phyloP scores from a whole-genome alignment of 2,329 filamentous ascomycete species.

The Immersiporthe knoxdaviesiana region DNA sequence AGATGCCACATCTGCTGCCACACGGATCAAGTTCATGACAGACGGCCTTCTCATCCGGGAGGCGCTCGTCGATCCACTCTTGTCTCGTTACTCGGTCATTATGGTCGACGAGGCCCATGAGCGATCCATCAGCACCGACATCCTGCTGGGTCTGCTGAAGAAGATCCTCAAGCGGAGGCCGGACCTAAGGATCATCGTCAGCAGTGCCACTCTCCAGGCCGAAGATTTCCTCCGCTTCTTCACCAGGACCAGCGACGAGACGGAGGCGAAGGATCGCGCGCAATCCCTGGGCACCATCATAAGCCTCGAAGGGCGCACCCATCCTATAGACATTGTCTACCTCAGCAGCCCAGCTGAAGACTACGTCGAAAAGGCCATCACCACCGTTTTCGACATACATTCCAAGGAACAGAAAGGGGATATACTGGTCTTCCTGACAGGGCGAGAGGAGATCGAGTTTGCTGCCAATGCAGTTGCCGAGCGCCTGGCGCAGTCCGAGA shows the following conservation, averaged over 20 bases:
- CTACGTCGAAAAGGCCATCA: conserved; percentile 82
- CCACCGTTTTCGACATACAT: conserved; percentile 88
- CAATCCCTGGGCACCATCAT: conserved; percentile 64
- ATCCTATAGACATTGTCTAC: conserved; percentile 86
- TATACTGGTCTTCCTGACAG: conserved; percentile 88
- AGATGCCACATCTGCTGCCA: conserved; percentile 83
- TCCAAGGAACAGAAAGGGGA: conserved; percentile 79
- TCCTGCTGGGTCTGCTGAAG: conserved; percentile 86
- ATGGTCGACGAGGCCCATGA: conserved; percentile 99
- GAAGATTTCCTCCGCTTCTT: conserved; percentile 87
- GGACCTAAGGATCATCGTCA: conserved; percentile 86
- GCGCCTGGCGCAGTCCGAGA: conserved; percentile 64
- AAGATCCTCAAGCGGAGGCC: conserved; percentile 82
- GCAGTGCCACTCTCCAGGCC: conserved; percentile 90
- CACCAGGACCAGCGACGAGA: conserved; percentile 45
- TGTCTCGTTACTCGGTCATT: conserved; percentile 91
- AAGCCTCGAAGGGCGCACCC: conserved; percentile 83
- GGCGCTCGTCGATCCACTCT: conserved; percentile 86
- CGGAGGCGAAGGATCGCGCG: conserved; percentile 36
- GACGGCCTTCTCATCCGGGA: conserved; percentile 91
- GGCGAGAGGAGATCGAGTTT: conserved; percentile 88
- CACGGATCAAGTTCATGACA: conserved; percentile 92
- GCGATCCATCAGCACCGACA: conserved; percentile 87
- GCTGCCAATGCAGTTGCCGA: conserved; percentile 80
- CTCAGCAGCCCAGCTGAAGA: conserved; percentile 78